Conservation (phyloP, 2,329 filamentous ascomycete species). For the Alternaria sp. region DNA sequence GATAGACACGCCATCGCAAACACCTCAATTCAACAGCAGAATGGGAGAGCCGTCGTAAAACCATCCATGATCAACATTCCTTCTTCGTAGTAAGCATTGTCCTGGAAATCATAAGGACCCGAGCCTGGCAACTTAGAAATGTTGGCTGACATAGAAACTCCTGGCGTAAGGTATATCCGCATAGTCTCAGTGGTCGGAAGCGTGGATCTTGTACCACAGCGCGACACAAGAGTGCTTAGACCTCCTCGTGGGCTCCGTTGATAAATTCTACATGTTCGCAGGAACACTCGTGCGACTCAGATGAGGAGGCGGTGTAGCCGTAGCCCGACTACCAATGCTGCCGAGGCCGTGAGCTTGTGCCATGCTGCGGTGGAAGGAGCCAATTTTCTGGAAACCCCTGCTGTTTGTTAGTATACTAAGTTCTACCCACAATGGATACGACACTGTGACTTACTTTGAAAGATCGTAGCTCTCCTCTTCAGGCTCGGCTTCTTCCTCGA, state of each 20-base stretch:
- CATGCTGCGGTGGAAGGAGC: slow-evolving; percentile 54
- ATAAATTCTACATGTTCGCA: slow-evolving; percentile 31
- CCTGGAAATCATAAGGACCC: neutral
- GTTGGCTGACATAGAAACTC: neutral
- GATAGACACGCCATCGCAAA: neutral
- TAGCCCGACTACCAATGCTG: slow-evolving; percentile 14
- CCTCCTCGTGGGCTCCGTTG: neutral
- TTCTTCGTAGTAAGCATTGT: neutral
- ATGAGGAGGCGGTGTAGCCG: slow-evolving; percentile 25
- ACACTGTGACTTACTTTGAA: slow-evolving; percentile 53
- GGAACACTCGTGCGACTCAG: slow-evolving; percentile 31
- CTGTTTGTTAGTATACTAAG: slow-evolving; percentile 26
- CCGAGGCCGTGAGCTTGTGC: slow-evolving; percentile 43
- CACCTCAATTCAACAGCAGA: neutral
- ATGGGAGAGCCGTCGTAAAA: neutral
- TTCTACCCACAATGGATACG: neutral
- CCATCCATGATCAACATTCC: neutral
- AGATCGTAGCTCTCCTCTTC: slow-evolving; percentile 59
- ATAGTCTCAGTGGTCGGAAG: neutral
- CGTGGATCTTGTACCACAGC: neutral
- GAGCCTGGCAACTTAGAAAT: neutral
- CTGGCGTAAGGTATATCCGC: neutral
- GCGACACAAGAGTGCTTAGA: neutral
- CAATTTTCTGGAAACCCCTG: slow-evolving; percentile 61
- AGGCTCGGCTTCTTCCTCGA: slow-evolving; percentile 52